Conservation (phyloP, 495 filamentous ascomycete genomes). For the Xylaria castorea region DNA sequence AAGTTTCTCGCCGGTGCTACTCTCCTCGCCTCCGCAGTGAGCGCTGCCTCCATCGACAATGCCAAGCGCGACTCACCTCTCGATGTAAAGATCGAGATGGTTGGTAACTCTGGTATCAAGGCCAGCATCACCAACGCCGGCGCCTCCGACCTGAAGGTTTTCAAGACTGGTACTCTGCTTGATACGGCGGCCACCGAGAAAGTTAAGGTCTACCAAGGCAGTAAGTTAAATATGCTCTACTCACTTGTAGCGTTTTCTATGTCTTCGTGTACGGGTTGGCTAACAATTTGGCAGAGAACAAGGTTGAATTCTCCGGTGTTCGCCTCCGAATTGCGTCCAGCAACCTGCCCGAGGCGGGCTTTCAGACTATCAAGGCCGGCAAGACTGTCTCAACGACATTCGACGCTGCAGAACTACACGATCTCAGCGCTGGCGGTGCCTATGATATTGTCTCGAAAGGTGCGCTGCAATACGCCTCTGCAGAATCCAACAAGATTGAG, state of each 20-base stretch:
- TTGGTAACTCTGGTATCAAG: conserved; percentile 63
- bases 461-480: conserved; percentile 57
- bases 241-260: not conserved
- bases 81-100: conserved; percentile 58
- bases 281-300: conserved; percentile 44
- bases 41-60: conserved; percentile 52
- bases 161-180: conserved; percentile 68
- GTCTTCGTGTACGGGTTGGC: not conserved
- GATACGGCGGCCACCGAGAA: conserved; percentile 65
- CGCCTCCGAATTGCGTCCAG: conserved; percentile 53
- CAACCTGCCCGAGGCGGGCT: conserved; percentile 56
- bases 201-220: conserved; percentile 59
- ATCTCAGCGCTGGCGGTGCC: conserved; percentile 59
- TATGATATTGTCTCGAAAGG: conserved; percentile 55
- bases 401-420: conserved; percentile 62
- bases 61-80: conserved; percentile 52
- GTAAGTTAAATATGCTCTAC: conserved; percentile 43
- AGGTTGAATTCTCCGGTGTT: conserved; percentile 65
- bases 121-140: conserved; percentile 66
- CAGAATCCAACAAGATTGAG: conserved; percentile 51
- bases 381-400: conserved; percentile 62
- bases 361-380: conserved; percentile 61
- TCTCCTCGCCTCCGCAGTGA: conserved; percentile 52
- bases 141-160: conserved; percentile 57
- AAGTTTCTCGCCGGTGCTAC: conserved; percentile 44